These are phyloP conservation scores for Umbelopsis ramanniana DNA, from an alignment of 192 early-diverging fungal species.

Conservation along the genomic window DNA sequence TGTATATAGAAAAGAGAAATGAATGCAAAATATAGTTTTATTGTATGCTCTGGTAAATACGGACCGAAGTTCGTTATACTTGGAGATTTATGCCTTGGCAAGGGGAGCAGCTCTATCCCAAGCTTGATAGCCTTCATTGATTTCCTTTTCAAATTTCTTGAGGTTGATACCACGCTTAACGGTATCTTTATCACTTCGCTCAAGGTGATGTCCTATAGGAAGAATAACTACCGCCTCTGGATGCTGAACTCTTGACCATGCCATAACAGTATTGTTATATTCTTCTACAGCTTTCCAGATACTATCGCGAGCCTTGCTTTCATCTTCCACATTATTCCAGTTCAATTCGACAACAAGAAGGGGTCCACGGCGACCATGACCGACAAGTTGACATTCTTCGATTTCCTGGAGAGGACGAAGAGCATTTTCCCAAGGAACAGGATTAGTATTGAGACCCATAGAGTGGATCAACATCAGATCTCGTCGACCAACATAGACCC, in stretches of 20 bases:
- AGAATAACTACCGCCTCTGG: not conserved
- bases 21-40: too few species aligned
- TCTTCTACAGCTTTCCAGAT: not conserved
- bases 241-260: conserved; percentile 3
- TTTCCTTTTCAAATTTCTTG: conserved; percentile 9
- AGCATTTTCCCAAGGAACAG: conserved; percentile 1
- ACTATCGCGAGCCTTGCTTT: not conserved
- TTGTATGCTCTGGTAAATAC: too few species aligned
- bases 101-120: conserved; percentile 5
- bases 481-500: conserved; percentile 6
- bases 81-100: not conserved
- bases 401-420: not conserved
- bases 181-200: conserved; percentile 10
- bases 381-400: conserved; percentile 12
- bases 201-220: not conserved
- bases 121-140: not conserved
- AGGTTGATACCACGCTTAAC: not conserved
- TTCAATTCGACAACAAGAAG: not conserved
- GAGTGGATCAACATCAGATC: conserved; percentile 2
- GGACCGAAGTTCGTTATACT: too few species aligned
- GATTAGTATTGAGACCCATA: conserved; percentile 12
- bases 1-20: too few species aligned
- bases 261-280: conserved; percentile 1
- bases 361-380: conserved; percentile 1
- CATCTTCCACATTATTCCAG: not conserved